Base-by-base conservation (phyloP, 2,329 filamentous ascomycete genomes). In the Exutisphaerella laricina region DNA sequence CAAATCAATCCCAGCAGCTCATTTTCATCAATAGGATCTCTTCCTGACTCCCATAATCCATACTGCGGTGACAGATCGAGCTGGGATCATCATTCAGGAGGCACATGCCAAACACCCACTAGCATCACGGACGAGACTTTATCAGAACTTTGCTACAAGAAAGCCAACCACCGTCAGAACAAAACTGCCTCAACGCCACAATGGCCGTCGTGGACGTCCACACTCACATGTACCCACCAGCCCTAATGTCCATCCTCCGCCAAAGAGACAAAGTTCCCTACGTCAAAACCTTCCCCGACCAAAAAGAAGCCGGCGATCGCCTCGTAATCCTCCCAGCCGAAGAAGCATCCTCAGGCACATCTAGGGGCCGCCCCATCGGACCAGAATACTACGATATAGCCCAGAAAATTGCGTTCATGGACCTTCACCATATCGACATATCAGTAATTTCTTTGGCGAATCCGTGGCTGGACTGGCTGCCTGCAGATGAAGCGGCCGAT, bases 361-460 rank as follows among this genome's bases (percentile, higher is more conserved):
- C 60, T 6, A 82, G 85, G 2, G 89, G 88, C 26, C 80, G 89
- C 3, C 88, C 89, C 3, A 79, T 96, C 31, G 90, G 88, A 16
- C 72, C 79, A 1, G 85, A 89, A 57, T 96, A 90, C 71, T 86
- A 82, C 49, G 85, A 87, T 32, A 81, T 94, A 45, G 68, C 72
- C 12, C 75, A 86, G 55, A 96, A 95, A 60, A 73, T 95, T 10
- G 74, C 79, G 36, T 95, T 96, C 68, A 96, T 96, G 89, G 75
- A 88, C 62, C 77, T 74, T 12, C 89, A 96, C 67, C 70, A 70
- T 40, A 95, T 96, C 62, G 77, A 84, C 64, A 80, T 84, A 51
- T 92, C 85, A 1, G 85, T 95, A 38, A 80, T 96, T 50, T 92
- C 86, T 1, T 79, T 95, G 16, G 89, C 89, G 10, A 96, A 96